These are phyloP conservation scores for Heliamphora pulchella DNA, from an alignment of 179 eudicot species.

Conservation along the genomic window DNA sequence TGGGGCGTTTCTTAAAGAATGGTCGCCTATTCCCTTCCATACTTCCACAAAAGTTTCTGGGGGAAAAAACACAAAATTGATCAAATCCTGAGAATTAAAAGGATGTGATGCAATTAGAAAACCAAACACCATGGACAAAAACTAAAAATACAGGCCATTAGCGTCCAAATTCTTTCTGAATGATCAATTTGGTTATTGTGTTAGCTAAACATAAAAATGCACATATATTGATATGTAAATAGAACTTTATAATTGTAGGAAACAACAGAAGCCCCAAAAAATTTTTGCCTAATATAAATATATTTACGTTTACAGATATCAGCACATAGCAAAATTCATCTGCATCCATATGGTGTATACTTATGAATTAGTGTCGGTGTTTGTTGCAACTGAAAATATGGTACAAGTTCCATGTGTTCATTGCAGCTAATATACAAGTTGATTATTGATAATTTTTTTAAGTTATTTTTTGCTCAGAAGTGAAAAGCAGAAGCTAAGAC, in stretches of 20 bases:
- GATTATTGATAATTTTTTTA: too few species aligned
- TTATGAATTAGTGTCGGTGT: too few species aligned
- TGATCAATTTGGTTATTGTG: neutral
- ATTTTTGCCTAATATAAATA: neutral
- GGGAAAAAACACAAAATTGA: neutral
- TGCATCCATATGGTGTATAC: too few species aligned
- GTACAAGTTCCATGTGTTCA: too few species aligned
- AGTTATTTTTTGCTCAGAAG: too few species aligned
- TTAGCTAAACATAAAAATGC: neutral
- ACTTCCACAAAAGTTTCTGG: neutral
- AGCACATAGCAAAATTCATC: too few species aligned
- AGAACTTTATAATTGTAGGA: neutral
- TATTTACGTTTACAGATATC: too few species aligned
- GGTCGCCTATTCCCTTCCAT: conserved; percentile 53
- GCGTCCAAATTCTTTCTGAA: neutral
- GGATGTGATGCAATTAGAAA: neutral
- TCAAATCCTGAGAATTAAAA: neutral
- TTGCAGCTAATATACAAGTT: too few species aligned
- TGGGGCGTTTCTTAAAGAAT: conserved; percentile 39
- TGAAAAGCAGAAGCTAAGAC: too few species aligned
- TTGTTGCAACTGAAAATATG: too few species aligned
- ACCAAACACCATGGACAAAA: neutral
- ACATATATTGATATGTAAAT: neutral
- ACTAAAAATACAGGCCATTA: neutral
- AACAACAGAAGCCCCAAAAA: neutral